Evolutionary conservation across 2,329 filamentous ascomycete genomes (phyloP), one percentile per base, ranked within the genome.

Genomic region (Lasiodiplodia sp.): DNA sequence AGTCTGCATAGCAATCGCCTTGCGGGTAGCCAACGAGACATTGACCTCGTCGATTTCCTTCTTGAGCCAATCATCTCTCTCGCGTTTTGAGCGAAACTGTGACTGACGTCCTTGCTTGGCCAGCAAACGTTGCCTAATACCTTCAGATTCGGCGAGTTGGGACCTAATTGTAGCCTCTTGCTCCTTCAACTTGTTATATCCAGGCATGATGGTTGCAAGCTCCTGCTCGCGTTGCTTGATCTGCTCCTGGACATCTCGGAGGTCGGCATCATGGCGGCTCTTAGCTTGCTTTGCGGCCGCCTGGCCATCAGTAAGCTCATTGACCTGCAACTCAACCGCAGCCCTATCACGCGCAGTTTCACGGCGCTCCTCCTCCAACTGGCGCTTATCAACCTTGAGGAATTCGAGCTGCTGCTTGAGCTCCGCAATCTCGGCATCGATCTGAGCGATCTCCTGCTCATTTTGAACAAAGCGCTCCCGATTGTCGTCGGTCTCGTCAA

Each of bases 101-200:
- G 92, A 91, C 72, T 92, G 94, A 56, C 95, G 91, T 53, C 91
- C 93, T 80, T 99, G 95, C 79, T 99, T 99, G 63, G 92, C 92
- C 76, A 97, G 93, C 8, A 99, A 87, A 47, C 94, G 90, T 72
- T 92, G 89, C 52, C 92, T 87, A 5, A 88, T 87, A 8, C 90
- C 90, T 74, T 96, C 92, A 0, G 91, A 91, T 62, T 91, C 86
- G 57, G 94, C 91, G 12, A 98, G 85, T 69, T 91, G 88, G 67
- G 90, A 85, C 74, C 90, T 91, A 34, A 92, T 84, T 18, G 88
- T 86, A 18, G 87, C 86, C 77, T 97, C 96, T 69, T 93, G 87
- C 64, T 88, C 85, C 78, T 91, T 93, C 72, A 90, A 90, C 69
- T 88, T 84, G 66, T 90, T 91, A 77, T 93, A 97, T 23, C 91